Conservation (phyloP, 2,329 filamentous ascomycete species). For the Colletotrichum salicis region DNA sequence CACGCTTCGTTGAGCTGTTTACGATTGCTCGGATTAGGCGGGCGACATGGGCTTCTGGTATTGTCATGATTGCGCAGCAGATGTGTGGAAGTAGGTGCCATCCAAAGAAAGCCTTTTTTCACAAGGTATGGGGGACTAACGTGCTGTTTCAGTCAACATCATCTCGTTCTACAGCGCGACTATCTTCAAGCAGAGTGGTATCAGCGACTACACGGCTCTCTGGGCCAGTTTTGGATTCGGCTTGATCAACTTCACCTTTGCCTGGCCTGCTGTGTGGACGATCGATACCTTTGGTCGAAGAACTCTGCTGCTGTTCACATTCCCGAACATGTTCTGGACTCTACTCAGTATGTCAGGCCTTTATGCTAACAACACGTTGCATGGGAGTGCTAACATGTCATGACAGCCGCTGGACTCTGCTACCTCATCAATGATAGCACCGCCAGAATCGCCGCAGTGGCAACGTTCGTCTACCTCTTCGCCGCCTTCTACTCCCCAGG, state of each 20-base stretch:
- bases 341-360: constrained; percentile 49
- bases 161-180: constrained; percentile 61
- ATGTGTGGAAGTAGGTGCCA: constrained; percentile 61
- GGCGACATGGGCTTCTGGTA: constrained; percentile 73
- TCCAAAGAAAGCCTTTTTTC: neutral
- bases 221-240: constrained; percentile 57
- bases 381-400: neutral
- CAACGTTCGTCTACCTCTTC: constrained; percentile 73
- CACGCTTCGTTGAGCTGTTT: constrained; percentile 66
- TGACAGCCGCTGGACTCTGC: constrained; percentile 50
- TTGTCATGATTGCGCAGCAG: constrained; percentile 75
- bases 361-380: neutral
- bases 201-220: constrained; percentile 50
- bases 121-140: neutral
- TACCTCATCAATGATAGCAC: constrained; percentile 49
- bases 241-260: constrained; percentile 71
- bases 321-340: constrained; percentile 74
- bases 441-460: constrained; percentile 63
- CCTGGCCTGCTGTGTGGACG: constrained; percentile 73
- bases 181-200: constrained; percentile 57
- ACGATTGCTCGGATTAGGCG: constrained; percentile 67
- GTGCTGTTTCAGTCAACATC: constrained; percentile 52
- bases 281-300: constrained; percentile 75
- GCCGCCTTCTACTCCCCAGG: constrained; percentile 74
- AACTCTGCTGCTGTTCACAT: constrained; percentile 71